Conservation (phyloP, 495 filamentous ascomycete species). For the Hyaloscypha bicolor region DNA sequence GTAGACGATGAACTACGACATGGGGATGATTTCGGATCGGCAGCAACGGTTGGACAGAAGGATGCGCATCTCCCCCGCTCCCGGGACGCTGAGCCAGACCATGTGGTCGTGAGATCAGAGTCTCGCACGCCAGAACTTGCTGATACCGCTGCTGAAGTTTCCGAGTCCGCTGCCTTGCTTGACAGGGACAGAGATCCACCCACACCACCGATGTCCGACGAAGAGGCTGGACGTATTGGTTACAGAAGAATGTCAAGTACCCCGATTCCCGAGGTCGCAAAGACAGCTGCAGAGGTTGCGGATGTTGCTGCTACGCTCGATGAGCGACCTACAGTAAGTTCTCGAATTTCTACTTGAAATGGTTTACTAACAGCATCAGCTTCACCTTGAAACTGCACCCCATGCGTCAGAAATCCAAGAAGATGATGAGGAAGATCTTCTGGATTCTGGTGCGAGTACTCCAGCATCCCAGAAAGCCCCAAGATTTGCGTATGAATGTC, state of each 20-base stretch:
- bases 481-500: conserved; percentile 49
- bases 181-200: conserved; percentile 24
- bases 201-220: conserved; percentile 36
- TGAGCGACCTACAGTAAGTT: conserved; percentile 21
- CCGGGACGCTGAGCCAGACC: conserved; percentile 20
- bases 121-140: conserved; percentile 23
- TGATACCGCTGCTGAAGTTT: conserved; percentile 42
- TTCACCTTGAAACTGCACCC: background rate
- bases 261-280: conserved; percentile 43
- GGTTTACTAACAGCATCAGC: conserved; percentile 3
- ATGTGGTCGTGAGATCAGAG: conserved; percentile 5
- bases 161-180: conserved; percentile 14
- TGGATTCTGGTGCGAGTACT: conserved; percentile 11
- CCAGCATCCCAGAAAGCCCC: conserved; percentile 38
- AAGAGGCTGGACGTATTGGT: conserved; percentile 35
- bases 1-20: conserved; percentile 5
- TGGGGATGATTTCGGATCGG: conserved; percentile 14
- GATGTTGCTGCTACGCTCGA: conserved; percentile 42
- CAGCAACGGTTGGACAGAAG: conserved; percentile 15
- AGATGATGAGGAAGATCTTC: conserved; percentile 12
- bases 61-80: conserved; percentile 1
- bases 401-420: background rate
- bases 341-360: background rate
- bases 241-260: conserved; percentile 36
- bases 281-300: conserved; percentile 50